A percentile compares a stretch with the other conserved stretches of the same genome.
These are phyloP conservation scores for Diaporthe nobilis DNA, from an alignment of 2,329 filamentous ascomycete genomes.

Conservation along the genomic window DNA sequence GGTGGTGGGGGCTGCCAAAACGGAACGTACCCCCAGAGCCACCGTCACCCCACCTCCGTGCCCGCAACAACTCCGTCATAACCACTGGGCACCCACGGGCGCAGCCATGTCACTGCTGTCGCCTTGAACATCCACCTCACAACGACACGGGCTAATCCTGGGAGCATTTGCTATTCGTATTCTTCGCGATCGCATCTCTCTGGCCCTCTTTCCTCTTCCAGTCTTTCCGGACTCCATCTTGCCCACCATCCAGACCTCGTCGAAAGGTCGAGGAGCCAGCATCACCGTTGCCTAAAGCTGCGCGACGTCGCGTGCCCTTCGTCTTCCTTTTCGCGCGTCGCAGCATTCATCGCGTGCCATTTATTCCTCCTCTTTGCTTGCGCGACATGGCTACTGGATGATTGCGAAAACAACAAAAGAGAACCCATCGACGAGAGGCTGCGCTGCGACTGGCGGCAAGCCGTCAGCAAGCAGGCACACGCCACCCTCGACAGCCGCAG, in stretches of 20 bases:
- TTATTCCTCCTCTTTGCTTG: background rate
- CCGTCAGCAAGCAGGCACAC: background rate
- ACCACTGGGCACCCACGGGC: background rate
- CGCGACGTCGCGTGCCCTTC: background rate
- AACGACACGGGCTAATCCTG: background rate
- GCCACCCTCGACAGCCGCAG: conserved; percentile 3
- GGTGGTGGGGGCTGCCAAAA: conserved; percentile 6
- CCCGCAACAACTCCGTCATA: conserved; percentile 28
- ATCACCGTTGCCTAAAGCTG: conserved; percentile 2
- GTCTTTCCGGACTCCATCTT: background rate
- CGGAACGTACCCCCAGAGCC: background rate
- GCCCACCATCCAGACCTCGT: background rate
- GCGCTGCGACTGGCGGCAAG: background rate
- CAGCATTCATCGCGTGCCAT: background rate
- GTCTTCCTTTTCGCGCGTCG: background rate
- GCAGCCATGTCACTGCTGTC: background rate
- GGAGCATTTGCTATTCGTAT: background rate
- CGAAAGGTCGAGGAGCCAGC: background rate
- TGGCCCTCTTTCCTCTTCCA: background rate
- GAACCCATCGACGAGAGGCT: background rate
- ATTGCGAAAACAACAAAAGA: background rate
- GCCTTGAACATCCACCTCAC: background rate
- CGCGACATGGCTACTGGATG: background rate
- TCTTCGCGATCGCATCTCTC: background rate
- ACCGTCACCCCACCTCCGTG: conserved; percentile 19